These are phyloP conservation scores for Neurospora sp. DNA, from an alignment of 495 filamentous ascomycete genomes.

Conservation along the genomic window DNA sequence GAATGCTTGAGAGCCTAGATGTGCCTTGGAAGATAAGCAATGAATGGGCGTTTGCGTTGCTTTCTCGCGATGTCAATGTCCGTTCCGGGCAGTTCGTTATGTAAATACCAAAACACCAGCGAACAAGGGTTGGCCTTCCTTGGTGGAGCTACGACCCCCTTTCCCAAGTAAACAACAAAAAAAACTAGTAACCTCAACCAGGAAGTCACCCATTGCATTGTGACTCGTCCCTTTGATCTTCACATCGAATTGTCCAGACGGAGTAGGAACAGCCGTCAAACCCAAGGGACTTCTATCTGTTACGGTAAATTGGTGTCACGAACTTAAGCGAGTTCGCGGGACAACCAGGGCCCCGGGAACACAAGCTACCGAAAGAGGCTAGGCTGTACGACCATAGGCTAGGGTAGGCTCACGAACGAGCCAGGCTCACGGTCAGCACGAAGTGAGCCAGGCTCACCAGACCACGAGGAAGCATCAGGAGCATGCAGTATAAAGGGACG, in stretches of 20 bases:
- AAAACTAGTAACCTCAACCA: not conserved
- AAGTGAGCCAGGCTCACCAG: too few species aligned
- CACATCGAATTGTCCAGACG: not conserved
- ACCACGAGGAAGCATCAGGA: too few species aligned
- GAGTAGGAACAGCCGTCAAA: not conserved
- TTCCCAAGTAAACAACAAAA: not conserved
- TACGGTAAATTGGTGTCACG: too few species aligned
- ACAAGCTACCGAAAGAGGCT: too few species aligned
- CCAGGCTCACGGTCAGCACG: too few species aligned
- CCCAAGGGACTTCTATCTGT: not conserved
- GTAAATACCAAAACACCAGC: not conserved
- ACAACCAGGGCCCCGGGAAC: too few species aligned
- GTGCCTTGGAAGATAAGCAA: not conserved
- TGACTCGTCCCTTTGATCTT: not conserved
- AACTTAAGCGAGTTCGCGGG: too few species aligned
- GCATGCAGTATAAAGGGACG: too few species aligned
- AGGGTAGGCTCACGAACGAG: too few species aligned
- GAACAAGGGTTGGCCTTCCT: not conserved
- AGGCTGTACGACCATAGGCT: too few species aligned
- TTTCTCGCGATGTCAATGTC: not conserved
- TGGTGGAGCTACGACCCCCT: not conserved
- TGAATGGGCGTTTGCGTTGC: not conserved
- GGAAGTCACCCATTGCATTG: not conserved
- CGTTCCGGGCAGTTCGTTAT: not conserved
- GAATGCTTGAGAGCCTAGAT: not conserved